phyloP scores from a whole-genome alignment of 2,329 filamentous ascomycete species.

The Fusarium sp. region DNA sequence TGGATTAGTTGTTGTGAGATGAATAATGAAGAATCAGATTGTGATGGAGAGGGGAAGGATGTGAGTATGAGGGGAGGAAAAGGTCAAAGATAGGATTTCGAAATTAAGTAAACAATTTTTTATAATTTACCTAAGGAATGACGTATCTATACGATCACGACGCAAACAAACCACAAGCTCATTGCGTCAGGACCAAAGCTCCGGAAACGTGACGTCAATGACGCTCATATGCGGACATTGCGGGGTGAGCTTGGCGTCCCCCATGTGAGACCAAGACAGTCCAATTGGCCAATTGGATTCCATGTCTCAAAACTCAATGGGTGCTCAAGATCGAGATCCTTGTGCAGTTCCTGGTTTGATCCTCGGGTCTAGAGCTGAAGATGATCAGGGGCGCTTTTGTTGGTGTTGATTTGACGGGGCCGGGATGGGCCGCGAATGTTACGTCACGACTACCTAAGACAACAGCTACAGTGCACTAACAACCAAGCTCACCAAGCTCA shows the following conservation, averaged over 20 bases:
- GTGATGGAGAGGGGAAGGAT: background rate
- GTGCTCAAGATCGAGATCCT: conserved; percentile 12
- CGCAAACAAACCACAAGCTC: conserved; percentile 19
- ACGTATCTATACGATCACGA: conserved; percentile 40
- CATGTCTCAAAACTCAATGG: background rate
- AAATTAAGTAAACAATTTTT: conserved; percentile 1
- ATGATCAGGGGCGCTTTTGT: conserved; percentile 28
- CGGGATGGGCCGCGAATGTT: conserved; percentile 21
- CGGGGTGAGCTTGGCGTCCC: conserved; percentile 22
- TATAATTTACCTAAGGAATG: conserved; percentile 25
- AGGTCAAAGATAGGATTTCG: conserved; percentile 6
- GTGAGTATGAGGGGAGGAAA: background rate
- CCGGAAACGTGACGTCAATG: conserved; percentile 44
- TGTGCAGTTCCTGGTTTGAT: conserved; percentile 6
- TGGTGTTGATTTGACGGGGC: background rate
- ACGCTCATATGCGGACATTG: conserved; percentile 39
- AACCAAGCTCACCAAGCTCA: background rate
- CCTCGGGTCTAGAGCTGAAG: background rate
- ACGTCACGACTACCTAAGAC: conserved; percentile 26
- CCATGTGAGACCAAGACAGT: conserved; percentile 3
- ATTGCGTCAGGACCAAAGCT: conserved; percentile 33
- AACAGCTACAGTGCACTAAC: background rate
- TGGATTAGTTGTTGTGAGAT: background rate
- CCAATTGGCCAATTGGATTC: conserved; percentile 28
- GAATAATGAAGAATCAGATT: background rate